phyloP scores from a whole-genome alignment of 352 stramenopile genomes.

The Thalassiosira ordinaria region DNA sequence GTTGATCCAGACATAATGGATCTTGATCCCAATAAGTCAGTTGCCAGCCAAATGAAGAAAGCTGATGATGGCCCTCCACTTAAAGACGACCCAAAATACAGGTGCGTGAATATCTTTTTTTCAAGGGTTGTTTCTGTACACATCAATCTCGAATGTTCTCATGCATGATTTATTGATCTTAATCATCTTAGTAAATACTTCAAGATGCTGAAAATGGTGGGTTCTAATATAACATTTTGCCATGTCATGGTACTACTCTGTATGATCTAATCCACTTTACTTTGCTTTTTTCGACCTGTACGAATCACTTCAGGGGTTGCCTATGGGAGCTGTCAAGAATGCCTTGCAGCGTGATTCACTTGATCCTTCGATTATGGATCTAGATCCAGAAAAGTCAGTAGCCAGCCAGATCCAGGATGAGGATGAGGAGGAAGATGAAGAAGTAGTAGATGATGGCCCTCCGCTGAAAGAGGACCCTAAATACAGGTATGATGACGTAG shows the following conservation, averaged over 20 bases:
- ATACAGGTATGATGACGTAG: constrained; percentile 65
- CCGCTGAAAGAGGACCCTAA: constrained; percentile 76
- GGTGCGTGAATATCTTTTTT: constrained; percentile 1
- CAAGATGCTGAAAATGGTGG: constrained; percentile 79
- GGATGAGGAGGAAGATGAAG: not conserved
- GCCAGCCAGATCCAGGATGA: constrained; percentile 47
- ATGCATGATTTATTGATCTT: constrained; percentile 1
- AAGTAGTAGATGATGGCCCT: constrained; percentile 45
- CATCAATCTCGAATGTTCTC: constrained; percentile 66
- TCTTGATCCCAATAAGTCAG: constrained; percentile 67
- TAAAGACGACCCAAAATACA: constrained; percentile 82
- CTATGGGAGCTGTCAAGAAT: constrained; percentile 91
- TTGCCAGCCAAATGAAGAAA: constrained; percentile 56
- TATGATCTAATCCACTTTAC: constrained; percentile 87
- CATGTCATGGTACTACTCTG: not conserved
- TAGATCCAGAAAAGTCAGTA: constrained; percentile 75
- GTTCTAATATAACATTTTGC: constrained; percentile 10
- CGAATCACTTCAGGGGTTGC: constrained; percentile 53
- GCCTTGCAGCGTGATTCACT: constrained; percentile 89
- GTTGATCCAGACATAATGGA: constrained; percentile 83
- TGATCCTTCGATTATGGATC: constrained; percentile 79
- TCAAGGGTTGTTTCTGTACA: constrained; percentile 73
- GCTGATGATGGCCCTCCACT: constrained; percentile 47
- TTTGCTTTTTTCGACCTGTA: not conserved
- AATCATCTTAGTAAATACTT: no score